Base-by-base conservation (phyloP, 495 filamentous ascomycete species). In the Letharia lupina region DNA sequence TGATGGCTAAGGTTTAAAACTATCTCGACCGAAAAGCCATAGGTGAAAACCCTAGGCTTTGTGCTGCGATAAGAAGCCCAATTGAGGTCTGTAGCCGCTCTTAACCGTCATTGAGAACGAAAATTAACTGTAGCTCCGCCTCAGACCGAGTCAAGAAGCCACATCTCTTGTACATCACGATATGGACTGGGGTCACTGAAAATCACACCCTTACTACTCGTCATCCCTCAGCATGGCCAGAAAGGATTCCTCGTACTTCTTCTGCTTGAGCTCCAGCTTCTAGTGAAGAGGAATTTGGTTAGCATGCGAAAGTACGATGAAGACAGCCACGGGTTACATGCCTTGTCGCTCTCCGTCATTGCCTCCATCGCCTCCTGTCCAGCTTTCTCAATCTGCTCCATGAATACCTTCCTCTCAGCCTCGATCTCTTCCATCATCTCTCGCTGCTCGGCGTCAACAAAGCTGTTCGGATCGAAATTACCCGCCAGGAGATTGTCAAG, bases 331-430 rank as follows among this genome's bases (percentile, higher is more conserved):
- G 23, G 11, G 52, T 33, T 35, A 47, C 56, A 57, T 66, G 67
- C 71, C 69, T 69, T 62, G 31, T 73, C 71, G 54, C 62, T 67
- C 20, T 66, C 62, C 50, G 56, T 52, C 67, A 69, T 68, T 18
- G 35, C 45, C 48, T 65, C 60, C 20, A 69, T 16, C 11, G 65
- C 60, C 28, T 61, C 33, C 35, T 61, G 18, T 47, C 52, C 40
- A n/a, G 56, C 11, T 28, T 65, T 39, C 42, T 64, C 52, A 35
- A 70, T 47, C 60, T 40, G 50, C 5, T 57, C 57, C 42, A 62
- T 31, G 48, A 60, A 65, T 61, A 16, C 12, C 61, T 70, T 63
- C n/a, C 39, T 57, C 12, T 68, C 66, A 18, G 60, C 64, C 28
- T 67, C 62, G 23, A 70, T 44, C 31, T 61, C 62, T 28, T 57